These are phyloP conservation scores for Akanthomyces muscarius DNA, from an alignment of 2,329 filamentous ascomycete genomes.

Conservation along the genomic window DNA sequence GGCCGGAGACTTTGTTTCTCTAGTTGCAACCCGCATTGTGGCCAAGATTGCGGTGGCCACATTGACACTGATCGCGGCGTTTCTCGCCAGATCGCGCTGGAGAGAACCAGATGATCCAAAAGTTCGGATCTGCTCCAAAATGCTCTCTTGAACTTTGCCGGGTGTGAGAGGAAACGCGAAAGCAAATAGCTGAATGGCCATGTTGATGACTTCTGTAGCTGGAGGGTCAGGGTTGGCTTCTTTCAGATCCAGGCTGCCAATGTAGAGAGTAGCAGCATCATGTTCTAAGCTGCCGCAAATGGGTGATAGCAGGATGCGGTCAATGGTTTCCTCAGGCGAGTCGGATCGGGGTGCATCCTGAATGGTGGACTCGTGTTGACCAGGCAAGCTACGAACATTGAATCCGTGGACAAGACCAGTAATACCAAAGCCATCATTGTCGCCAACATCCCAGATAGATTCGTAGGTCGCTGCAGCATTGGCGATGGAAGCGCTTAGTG, in stretches of 20 bases:
- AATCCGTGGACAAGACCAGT: constrained; percentile 80
- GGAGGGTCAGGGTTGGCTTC: constrained; percentile 65
- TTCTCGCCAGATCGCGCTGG: constrained; percentile 81
- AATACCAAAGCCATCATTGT: constrained; percentile 93
- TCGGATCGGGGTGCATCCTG: constrained; percentile 47
- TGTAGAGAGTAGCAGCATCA: constrained; percentile 78
- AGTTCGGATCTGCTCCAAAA: constrained; percentile 87
- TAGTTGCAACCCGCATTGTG: constrained; percentile 77
- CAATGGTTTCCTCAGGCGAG: constrained; percentile 62
- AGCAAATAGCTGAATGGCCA: constrained; percentile 89
- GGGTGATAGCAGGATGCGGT: constrained; percentile 60
- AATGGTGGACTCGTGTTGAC: constrained; percentile 55
- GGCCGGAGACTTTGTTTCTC: constrained; percentile 67
- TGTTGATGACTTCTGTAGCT: constrained; percentile 88
- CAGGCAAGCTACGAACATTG: constrained; percentile 64
- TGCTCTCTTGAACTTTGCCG: constrained; percentile 90
- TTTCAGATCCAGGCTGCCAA: constrained; percentile 43
- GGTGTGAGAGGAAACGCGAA: constrained; percentile 86
- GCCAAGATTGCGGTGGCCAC: constrained; percentile 76
- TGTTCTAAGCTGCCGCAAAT: constrained; percentile 83
- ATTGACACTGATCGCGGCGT: constrained; percentile 88
- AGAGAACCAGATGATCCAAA: constrained; percentile 78
- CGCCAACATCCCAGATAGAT: constrained; percentile 88
- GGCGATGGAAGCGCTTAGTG: constrained; percentile 85
- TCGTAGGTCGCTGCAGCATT: constrained; percentile 88